These are phyloP conservation scores for Xylaria sp. DNA, from an alignment of 2,329 filamentous ascomycete species.

Conservation along the genomic window DNA sequence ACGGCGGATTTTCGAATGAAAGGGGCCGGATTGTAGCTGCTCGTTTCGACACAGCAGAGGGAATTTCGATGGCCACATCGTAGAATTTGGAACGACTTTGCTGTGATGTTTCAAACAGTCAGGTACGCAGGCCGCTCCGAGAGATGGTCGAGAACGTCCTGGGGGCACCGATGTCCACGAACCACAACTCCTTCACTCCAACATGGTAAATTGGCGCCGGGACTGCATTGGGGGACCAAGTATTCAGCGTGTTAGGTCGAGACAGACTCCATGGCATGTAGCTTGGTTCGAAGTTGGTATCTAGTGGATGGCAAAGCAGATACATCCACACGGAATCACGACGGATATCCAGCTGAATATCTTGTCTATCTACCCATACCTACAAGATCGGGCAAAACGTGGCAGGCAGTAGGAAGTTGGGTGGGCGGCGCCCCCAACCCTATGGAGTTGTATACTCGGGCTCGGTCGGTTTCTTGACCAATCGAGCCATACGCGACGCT, in stretches of 20 bases:
- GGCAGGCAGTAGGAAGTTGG: background rate
- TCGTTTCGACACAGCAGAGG: background rate
- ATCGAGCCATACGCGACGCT: no score
- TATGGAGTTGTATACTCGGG: background rate
- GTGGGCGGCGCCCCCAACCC: background rate
- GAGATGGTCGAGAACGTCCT: background rate
- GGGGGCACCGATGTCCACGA: background rate
- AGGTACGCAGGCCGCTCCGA: background rate
- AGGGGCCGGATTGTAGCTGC: background rate
- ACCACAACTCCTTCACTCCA: background rate
- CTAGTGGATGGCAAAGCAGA: background rate
- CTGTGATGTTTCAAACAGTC: background rate
- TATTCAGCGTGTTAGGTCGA: background rate
- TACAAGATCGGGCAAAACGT: background rate
- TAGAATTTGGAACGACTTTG: slow-evolving; percentile 1
- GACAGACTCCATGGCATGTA: background rate
- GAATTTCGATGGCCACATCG: background rate
- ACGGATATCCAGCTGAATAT: background rate
- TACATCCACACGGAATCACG: background rate
- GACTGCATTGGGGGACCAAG: background rate
- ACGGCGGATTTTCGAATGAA: background rate
- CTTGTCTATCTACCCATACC: background rate
- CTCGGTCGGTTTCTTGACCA: background rate
- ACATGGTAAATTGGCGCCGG: background rate
- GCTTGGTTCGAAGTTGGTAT: background rate